phyloP scores from a whole-genome alignment of 176 grass and related monocot genomes.

The Bothriochloa decipiens region DNA sequence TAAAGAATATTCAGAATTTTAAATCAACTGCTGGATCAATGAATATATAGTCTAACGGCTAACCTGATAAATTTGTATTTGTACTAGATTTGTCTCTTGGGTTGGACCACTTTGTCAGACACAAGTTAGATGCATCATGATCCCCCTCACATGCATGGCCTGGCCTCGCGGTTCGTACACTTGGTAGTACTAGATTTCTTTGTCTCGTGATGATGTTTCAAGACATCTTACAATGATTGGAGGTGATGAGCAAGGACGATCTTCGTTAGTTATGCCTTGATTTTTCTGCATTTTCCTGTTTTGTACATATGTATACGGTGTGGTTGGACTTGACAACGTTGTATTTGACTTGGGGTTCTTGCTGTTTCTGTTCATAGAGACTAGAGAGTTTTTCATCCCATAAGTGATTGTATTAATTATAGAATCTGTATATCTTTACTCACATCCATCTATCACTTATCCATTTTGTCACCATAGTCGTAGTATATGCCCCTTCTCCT shows the following conservation, averaged over 20 bases:
- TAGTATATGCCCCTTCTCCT: too few species aligned
- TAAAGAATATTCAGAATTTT: too few species aligned
- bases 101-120: not conserved
- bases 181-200: constrained; percentile 9
- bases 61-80: not conserved
- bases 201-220: not conserved
- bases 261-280: constrained; percentile 1
- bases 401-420: too few species aligned
- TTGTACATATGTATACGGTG: not conserved
- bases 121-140: not conserved
- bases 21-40: not conserved
- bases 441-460: too few species aligned
- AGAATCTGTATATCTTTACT: too few species aligned
- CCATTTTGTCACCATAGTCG: too few species aligned
- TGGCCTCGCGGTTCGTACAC: not conserved
- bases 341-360: too few species aligned
- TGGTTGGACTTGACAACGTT: not conserved
- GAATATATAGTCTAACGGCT: not conserved
- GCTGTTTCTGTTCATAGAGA: too few species aligned
- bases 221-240: constrained; percentile 26
- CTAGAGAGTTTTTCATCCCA: too few species aligned
- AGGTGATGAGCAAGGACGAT: constrained; percentile 8
- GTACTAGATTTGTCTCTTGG: not conserved
- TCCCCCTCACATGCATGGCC: too few species aligned
- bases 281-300: not conserved